Percentiles rank a stretch among this genome's conserved stretches.
phyloP scores from a whole-genome alignment of 139 green algal species.

The Edaphochlamys debaryana region DNA sequence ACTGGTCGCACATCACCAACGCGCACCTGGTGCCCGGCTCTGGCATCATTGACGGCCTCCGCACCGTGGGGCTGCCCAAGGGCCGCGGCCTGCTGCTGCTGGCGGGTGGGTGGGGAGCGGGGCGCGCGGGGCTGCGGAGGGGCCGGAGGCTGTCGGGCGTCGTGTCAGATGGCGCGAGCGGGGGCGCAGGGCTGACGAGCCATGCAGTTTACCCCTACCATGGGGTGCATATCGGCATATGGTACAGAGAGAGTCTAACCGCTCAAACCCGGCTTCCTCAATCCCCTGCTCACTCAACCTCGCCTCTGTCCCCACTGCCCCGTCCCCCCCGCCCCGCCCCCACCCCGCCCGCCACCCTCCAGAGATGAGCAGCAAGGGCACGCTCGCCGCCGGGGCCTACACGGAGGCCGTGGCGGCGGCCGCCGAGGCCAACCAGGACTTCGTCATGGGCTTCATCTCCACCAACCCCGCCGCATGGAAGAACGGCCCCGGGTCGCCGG shows the following conservation, averaged over 20 bases:
- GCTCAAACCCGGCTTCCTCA: too few species aligned
- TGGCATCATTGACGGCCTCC: slow-evolving; percentile 98
- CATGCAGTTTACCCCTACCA: too few species aligned
- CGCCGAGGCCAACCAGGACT: slow-evolving; percentile 84
- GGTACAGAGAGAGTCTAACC: too few species aligned
- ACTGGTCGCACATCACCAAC: slow-evolving; percentile 98
- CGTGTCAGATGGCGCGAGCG: too few species aligned
- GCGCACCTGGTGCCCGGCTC: slow-evolving; percentile 95
- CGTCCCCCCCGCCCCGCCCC: too few species aligned
- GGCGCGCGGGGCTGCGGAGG: too few species aligned
- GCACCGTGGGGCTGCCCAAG: slow-evolving; percentile 77
- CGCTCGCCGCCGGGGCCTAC: slow-evolving; percentile 91
- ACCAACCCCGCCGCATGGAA: slow-evolving; percentile 87
- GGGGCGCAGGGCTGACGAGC: too few species aligned
- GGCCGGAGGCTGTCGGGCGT: too few species aligned
- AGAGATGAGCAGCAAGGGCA: slow-evolving; percentile 97
- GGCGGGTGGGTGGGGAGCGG: slow-evolving; percentile 37
- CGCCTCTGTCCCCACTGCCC: neutral
- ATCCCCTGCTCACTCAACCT: neutral
- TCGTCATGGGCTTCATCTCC: slow-evolving; percentile 99
- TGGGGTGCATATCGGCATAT: too few species aligned
- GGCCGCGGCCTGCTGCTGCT: slow-evolving; percentile 65
- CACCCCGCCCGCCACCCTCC: too few species aligned
- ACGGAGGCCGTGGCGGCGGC: slow-evolving; percentile 85
- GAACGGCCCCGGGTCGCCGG: slow-evolving; percentile 59